These are phyloP conservation scores for Fusarium anthophilum DNA, from an alignment of 2,329 filamentous ascomycete species.

Conservation along the genomic window DNA sequence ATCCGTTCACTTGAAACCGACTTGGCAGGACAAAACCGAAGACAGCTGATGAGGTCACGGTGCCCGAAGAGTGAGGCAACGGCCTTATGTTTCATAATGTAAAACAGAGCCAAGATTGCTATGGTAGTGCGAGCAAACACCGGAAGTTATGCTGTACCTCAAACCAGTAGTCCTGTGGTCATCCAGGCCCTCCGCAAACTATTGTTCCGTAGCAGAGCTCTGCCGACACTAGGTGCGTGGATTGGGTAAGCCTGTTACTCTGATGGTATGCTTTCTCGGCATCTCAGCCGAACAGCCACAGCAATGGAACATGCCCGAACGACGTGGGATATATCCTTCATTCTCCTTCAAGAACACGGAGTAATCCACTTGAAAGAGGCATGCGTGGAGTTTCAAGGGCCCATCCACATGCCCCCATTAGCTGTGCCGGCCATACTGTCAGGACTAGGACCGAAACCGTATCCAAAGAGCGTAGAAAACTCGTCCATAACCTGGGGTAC, in stretches of 20 bases:
- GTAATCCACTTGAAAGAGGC: not conserved
- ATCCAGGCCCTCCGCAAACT: not conserved
- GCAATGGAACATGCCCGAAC: not conserved
- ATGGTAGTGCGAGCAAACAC: not conserved
- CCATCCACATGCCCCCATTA: slow-evolving; percentile 43
- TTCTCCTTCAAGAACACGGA: not conserved
- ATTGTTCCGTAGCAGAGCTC: not conserved
- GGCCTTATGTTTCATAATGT: not conserved
- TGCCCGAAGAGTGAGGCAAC: not conserved
- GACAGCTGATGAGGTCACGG: not conserved
- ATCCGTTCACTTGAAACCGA: not conserved
- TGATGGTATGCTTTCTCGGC: not conserved
- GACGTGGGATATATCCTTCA: slow-evolving; percentile 10
- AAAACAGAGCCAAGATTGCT: not conserved
- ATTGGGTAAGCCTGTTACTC: not conserved
- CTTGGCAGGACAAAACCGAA: not conserved
- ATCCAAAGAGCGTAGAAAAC: slow-evolving; percentile 48
- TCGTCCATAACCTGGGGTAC: slow-evolving; percentile 53
- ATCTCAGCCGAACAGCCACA: not conserved
- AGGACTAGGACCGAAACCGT: slow-evolving; percentile 45
- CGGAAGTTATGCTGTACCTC: not conserved
- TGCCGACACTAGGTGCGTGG: not conserved
- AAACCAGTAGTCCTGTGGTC: not conserved
- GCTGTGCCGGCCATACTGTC: slow-evolving; percentile 41
- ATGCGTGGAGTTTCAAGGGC: slow-evolving; percentile 31